These are phyloP conservation scores for Termitomyces sp. DNA, from an alignment of 768 basidiomycete genomes.

Conservation along the genomic window DNA sequence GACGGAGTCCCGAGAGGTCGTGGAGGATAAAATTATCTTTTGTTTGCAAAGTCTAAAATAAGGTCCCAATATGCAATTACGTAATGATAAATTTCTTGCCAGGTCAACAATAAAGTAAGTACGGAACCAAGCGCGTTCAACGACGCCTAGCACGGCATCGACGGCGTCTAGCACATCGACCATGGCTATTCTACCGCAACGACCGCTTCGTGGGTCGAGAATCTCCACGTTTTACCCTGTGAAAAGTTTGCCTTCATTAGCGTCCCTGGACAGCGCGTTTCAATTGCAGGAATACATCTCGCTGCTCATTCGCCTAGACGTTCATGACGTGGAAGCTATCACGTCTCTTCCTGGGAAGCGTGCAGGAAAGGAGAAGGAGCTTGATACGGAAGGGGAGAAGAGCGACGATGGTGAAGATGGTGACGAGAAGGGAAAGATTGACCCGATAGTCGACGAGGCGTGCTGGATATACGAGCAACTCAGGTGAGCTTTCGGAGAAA, in stretches of 20 bases:
- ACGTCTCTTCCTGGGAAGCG: conserved; percentile 66
- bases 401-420: conserved; percentile 19
- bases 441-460: conserved; percentile 68
- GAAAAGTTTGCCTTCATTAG: conserved; percentile 63
- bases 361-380: conserved; percentile 28
- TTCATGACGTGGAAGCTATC: conserved; percentile 84
- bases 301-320: conserved; percentile 77
- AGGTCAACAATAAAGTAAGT: conserved; percentile 4
- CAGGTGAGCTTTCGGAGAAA: conserved; percentile 31
- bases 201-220: conserved; percentile 73
- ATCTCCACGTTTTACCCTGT: conserved; percentile 80
- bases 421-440: conserved; percentile 36
- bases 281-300: conserved; percentile 95
- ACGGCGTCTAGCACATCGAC: neutral
- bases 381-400: conserved; percentile 25
- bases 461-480: conserved; percentile 80
- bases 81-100: conserved; percentile 9
- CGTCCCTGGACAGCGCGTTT: conserved; percentile 85
- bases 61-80: neutral
- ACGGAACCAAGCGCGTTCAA: neutral
- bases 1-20: no score
- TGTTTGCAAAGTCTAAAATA: neutral
- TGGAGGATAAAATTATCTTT: no score
- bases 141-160: neutral
- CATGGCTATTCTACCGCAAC: conserved; percentile 46